Evolutionary conservation across 2,329 filamentous ascomycete species (phyloP).

Genomic region (Penicillium janthinellum): DNA sequence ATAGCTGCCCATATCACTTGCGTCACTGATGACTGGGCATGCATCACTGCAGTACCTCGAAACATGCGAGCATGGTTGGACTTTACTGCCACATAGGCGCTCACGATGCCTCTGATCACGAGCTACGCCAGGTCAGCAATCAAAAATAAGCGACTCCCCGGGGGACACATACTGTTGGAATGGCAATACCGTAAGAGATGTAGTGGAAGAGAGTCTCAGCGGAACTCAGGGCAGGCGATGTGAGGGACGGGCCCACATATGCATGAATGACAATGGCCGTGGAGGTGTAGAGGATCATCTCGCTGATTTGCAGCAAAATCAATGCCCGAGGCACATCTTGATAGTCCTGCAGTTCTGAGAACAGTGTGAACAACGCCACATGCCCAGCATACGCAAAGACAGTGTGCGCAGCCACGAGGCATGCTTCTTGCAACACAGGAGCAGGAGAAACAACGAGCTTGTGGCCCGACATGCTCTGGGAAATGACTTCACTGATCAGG

Average conservation of each 20-base stretch:
- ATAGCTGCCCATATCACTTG: constrained; percentile 60
- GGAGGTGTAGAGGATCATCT: constrained; percentile 63
- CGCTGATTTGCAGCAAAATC: constrained; percentile 57
- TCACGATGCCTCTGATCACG: constrained; percentile 67
- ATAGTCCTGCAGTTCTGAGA: constrained; percentile 62
- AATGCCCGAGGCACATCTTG: constrained; percentile 63
- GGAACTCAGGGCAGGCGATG: constrained; percentile 65
- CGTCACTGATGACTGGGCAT: constrained; percentile 49
- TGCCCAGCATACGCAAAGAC: constrained; percentile 68
- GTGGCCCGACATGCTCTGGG: constrained; percentile 36
- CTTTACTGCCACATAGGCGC: constrained; percentile 64
- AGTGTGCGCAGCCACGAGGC: constrained; percentile 65
- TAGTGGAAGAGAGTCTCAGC: constrained; percentile 57
- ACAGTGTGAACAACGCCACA: constrained; percentile 67
- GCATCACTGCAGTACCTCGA: constrained; percentile 55
- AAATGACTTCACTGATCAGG: constrained; percentile 62
- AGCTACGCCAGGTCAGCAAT: constrained; percentile 44
- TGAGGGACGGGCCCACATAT: constrained; percentile 61
- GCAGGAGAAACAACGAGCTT: constrained; percentile 33
- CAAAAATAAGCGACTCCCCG: background rate
- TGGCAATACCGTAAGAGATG: constrained; percentile 65
- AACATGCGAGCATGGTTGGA: constrained; percentile 65
- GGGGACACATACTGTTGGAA: constrained; percentile 54
- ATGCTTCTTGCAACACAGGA: constrained; percentile 54
- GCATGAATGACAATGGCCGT: constrained; percentile 67